phyloP scores from a whole-genome alignment of 768 basidiomycete species.

The Tylopilus plumbeoviolaceoides region DNA sequence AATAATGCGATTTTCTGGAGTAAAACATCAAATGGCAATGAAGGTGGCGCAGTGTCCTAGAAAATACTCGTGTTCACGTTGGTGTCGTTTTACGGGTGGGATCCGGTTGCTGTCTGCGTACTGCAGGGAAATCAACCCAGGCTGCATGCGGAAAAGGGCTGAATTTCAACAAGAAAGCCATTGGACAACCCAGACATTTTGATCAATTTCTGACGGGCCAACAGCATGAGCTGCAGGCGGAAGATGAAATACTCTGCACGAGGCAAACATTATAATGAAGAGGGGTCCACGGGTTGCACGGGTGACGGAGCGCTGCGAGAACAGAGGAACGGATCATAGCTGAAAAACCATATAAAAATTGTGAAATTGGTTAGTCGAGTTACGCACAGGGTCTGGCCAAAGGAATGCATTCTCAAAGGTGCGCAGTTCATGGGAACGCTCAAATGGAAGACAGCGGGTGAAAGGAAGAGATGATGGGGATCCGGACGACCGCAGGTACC shows the following conservation, averaged over 20 bases:
- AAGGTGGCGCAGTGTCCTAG: not conserved
- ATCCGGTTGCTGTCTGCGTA: not conserved
- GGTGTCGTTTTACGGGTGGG: constrained; percentile 12
- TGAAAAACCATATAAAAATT: not conserved
- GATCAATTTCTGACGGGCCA: constrained; percentile 2
- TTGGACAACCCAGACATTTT: not conserved
- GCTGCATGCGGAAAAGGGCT: not conserved
- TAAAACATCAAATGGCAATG: not conserved
- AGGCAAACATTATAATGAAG: constrained; percentile 6
- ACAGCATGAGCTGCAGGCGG: constrained; percentile 1
- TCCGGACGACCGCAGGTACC: constrained; percentile 1
- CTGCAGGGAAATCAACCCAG: not conserved
- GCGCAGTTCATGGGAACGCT: not conserved
- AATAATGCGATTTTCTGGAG: not conserved
- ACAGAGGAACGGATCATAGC: not conserved
- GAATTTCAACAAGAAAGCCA: not conserved
- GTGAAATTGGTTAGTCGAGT: constrained; percentile 3
- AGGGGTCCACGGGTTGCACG: constrained; percentile 1
- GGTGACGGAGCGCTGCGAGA: not conserved
- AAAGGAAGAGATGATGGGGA: not conserved
- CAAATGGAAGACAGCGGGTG: not conserved
- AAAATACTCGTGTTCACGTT: constrained; percentile 6
- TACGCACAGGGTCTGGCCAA: constrained; percentile 7
- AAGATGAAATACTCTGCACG: constrained; percentile 5
- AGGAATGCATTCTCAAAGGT: not conserved